A percentile compares a stretch with the other conserved stretches of the same genome.
These are phyloP conservation scores for Articulospora tetracladia DNA, from an alignment of 495 filamentous ascomycete genomes.

Conservation along the genomic window DNA sequence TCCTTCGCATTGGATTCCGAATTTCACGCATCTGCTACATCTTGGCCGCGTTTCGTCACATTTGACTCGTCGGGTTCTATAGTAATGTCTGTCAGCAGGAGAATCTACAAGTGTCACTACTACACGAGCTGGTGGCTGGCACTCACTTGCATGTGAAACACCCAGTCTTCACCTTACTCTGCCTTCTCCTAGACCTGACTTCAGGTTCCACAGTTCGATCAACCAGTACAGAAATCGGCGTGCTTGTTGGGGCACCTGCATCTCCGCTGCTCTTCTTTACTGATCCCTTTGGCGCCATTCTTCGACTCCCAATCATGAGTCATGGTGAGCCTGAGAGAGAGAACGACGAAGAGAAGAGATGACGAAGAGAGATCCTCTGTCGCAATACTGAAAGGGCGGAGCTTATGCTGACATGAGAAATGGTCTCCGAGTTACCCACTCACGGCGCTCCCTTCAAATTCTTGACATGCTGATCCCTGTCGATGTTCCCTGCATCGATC, in stretches of 20 bases:
- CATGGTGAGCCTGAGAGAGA: neutral
- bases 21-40: conserved; percentile 23
- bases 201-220: neutral
- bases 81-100: neutral
- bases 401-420: too few relatives aligned
- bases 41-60: conserved; percentile 25
- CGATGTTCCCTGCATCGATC: too few relatives aligned
- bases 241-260: neutral
- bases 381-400: too few relatives aligned
- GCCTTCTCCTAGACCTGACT: neutral
- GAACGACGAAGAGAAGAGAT: too few relatives aligned
- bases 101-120: neutral
- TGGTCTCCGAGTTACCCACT: too few relatives aligned
- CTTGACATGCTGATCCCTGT: too few relatives aligned
- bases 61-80: conserved; percentile 22
- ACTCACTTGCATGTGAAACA: conserved; percentile 30
- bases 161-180: conserved; percentile 27
- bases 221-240: neutral
- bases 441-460: too few relatives aligned
- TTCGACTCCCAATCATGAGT: neutral
- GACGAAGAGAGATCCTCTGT: too few relatives aligned
- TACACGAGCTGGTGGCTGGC: neutral
- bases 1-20: conserved; percentile 13
- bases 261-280: neutral
- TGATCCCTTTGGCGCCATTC: neutral